Evolutionary conservation across 1,139 yeast species (phyloP).

Genomic region (Geotrichum bryndzae): DNA sequence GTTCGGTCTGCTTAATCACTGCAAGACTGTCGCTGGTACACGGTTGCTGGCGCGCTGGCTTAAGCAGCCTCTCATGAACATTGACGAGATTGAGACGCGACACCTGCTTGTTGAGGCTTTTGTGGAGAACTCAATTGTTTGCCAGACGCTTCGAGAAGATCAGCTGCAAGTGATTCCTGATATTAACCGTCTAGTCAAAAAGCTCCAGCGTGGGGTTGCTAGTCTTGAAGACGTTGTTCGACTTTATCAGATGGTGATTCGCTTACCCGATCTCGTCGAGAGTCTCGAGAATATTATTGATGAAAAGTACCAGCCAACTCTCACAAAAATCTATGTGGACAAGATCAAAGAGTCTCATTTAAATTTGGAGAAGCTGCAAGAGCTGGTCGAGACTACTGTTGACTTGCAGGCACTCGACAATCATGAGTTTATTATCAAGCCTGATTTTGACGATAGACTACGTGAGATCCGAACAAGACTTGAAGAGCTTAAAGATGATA

Average conservation of each 20-base stretch:
- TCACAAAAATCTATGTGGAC: slow-evolving; percentile 47
- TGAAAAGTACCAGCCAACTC: slow-evolving; percentile 33
- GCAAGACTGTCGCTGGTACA: slow-evolving; percentile 82
- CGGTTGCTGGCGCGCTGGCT: slow-evolving; percentile 88
- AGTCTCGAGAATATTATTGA: slow-evolving; percentile 39
- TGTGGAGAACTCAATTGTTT: slow-evolving; percentile 56
- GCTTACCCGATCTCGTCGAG: slow-evolving; percentile 61
- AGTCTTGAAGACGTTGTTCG: slow-evolving; percentile 84
- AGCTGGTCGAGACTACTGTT: slow-evolving; percentile 85
- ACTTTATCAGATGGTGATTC: slow-evolving; percentile 69
- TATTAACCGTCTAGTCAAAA: slow-evolving; percentile 65
- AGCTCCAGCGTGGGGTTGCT: slow-evolving; percentile 47
- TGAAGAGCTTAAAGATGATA: slow-evolving; percentile 49
- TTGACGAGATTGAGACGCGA: slow-evolving; percentile 54
- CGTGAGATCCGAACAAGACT: slow-evolving; percentile 54
- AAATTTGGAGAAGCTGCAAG: slow-evolving; percentile 64
- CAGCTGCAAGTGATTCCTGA: slow-evolving; percentile 76
- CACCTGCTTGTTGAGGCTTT: slow-evolving; percentile 68
- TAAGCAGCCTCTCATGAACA: slow-evolving; percentile 80
- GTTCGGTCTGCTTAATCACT: slow-evolving; percentile 76
- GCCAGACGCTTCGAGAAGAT: slow-evolving; percentile 62
- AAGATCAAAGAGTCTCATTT: slow-evolving; percentile 48
- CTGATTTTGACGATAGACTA: slow-evolving; percentile 80
- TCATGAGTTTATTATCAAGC: slow-evolving; percentile 77
- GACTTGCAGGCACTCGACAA: slow-evolving; percentile 75